Conservation (phyloP, 2,329 filamentous ascomycete genomes). For the Pseudocercospora eumusae region DNA sequence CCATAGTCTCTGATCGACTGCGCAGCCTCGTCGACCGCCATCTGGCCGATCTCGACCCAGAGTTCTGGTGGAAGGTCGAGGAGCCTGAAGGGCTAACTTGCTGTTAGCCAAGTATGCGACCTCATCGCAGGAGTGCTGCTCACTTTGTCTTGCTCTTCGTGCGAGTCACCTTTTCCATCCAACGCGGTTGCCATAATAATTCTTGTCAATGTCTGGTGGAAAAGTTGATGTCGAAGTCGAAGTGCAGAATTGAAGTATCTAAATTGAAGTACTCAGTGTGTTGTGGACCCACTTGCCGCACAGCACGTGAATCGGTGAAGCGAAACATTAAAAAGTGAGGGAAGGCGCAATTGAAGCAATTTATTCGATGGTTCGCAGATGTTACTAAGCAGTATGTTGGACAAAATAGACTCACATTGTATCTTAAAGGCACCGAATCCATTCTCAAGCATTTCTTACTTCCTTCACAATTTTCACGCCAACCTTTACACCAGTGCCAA, state of each 20-base stretch:
- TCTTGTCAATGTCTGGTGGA: background rate
- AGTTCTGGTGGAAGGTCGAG: background rate
- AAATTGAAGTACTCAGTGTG: background rate
- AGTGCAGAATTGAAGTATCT: background rate
- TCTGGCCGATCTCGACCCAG: background rate
- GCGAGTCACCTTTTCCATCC: background rate
- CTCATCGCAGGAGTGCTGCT: background rate
- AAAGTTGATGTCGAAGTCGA: background rate
- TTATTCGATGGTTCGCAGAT: background rate
- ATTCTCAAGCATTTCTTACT: constrained; percentile 31
- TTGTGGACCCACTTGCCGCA: background rate
- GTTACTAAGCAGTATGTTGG: background rate
- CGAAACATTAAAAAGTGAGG: background rate
- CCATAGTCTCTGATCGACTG: background rate
- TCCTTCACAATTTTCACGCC: constrained; percentile 43
- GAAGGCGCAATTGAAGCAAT: background rate
- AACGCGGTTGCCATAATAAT: background rate
- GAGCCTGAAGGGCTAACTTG: background rate
- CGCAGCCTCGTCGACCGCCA: background rate
- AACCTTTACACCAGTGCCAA: constrained; percentile 46
- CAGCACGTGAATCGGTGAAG: background rate
- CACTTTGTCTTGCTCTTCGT: background rate
- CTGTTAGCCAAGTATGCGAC: background rate
- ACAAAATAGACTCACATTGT: background rate
- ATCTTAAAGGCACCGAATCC: background rate